Conservation (phyloP, 345 rosid genomes). For the Capsella bursapastoris region DNA sequence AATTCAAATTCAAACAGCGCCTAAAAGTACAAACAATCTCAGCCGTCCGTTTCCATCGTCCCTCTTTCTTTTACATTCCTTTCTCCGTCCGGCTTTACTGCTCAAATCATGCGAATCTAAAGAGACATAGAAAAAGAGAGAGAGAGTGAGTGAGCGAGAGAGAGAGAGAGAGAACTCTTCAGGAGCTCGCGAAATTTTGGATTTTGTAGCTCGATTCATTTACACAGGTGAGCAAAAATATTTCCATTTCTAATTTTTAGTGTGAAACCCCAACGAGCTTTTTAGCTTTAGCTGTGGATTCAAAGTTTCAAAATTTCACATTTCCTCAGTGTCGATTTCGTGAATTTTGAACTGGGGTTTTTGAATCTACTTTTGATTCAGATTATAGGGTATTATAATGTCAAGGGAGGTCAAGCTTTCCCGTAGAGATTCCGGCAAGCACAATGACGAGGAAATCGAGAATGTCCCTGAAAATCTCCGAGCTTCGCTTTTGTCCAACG, state of each 20-base stretch:
- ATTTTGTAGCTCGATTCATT: conserved; percentile 50
- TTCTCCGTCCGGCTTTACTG: conserved; percentile 37
- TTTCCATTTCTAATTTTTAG: conserved; percentile 1
- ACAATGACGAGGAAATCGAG: conserved; percentile 63
- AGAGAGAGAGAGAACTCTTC: conserved; percentile 14
- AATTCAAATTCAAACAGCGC: conserved; percentile 62
- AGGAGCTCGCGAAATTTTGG: conserved; percentile 33
- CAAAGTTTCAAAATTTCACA: conserved; percentile 5
- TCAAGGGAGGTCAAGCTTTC: conserved; percentile 66
- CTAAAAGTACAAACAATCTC: conserved; percentile 44
- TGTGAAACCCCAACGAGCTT: background rate
- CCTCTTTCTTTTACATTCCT: conserved; percentile 4
- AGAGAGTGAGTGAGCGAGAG: conserved; percentile 14
- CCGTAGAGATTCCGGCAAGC: conserved; percentile 62
- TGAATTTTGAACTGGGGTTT: background rate
- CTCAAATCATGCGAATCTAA: conserved; percentile 38
- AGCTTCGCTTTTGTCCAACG: conserved; percentile 53
- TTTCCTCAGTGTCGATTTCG: background rate
- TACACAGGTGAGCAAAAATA: conserved; percentile 49
- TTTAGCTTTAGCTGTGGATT: conserved; percentile 3
- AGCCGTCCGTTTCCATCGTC: conserved; percentile 47
- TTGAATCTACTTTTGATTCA: background rate
- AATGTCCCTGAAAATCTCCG: conserved; percentile 68
- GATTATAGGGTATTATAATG: conserved; percentile 51
- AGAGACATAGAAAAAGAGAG: conserved; percentile 23